A percentile compares a stretch with the other conserved stretches of the same genome.
These are phyloP conservation scores for Suillus ampliporus DNA, from an alignment of 768 basidiomycete species.

Conservation along the genomic window DNA sequence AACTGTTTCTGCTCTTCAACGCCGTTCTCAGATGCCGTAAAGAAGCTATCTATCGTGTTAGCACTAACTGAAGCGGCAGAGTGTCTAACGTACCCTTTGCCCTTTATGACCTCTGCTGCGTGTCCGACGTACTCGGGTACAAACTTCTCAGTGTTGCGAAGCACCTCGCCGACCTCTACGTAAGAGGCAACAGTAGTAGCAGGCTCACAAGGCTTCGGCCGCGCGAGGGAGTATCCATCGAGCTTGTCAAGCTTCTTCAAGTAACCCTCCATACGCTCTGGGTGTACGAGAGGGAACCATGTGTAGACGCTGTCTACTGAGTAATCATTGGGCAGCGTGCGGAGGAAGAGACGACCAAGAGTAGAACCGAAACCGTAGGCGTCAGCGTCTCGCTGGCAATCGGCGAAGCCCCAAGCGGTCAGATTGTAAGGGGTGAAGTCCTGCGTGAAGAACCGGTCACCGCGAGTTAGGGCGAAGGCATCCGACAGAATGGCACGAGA, in stretches of 20 bases:
- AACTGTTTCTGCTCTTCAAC: slow-evolving; percentile 51
- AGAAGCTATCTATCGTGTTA: slow-evolving; percentile 56
- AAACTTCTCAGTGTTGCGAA: slow-evolving; percentile 54
- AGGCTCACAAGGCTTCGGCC: slow-evolving; percentile 45
- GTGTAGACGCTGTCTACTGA: slow-evolving; percentile 74
- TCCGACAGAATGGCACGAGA: slow-evolving; percentile 86
- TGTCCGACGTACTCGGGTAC: slow-evolving; percentile 53
- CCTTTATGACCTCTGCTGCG: slow-evolving; percentile 58
- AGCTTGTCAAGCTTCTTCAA: slow-evolving; percentile 59
- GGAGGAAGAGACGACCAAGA: slow-evolving; percentile 74
- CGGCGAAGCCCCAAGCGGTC: slow-evolving; percentile 85
- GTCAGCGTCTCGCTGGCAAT: slow-evolving; percentile 75
- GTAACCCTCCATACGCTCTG: slow-evolving; percentile 64
- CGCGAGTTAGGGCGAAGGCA: slow-evolving; percentile 85
- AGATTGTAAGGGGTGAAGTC: slow-evolving; percentile 83
- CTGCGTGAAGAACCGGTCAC: slow-evolving; percentile 81
- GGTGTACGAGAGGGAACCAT: slow-evolving; percentile 91
- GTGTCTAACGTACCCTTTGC: slow-evolving; percentile 55
- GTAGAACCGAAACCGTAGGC: slow-evolving; percentile 75
- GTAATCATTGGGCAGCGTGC: slow-evolving; percentile 74
- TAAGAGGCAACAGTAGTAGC: slow-evolving; percentile 50
- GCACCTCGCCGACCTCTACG: slow-evolving; percentile 55
- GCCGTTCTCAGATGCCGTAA: slow-evolving; percentile 54
- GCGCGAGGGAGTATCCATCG: slow-evolving; percentile 58
- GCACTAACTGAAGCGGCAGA: slow-evolving; percentile 1